Base-by-base conservation (phyloP, 352 stramenopile genomes). In the Albugo laibachii region DNA sequence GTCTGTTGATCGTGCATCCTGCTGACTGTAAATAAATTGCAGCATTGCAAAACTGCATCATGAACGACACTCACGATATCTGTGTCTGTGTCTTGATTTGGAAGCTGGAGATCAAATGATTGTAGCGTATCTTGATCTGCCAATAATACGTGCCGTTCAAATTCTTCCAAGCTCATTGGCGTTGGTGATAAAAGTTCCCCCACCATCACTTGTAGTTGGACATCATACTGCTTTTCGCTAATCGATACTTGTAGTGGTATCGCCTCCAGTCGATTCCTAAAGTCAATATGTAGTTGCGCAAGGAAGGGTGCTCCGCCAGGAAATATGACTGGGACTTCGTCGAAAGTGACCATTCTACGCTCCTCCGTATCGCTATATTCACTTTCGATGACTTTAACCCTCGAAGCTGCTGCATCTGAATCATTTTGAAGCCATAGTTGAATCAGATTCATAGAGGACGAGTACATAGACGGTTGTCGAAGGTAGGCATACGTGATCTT, bases 211-310 rank as follows among this genome's bases (percentile, higher is more conserved):
- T 59, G 52, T 10, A 89, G 61, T 20, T 41, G 65, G 38, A 47
- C 43, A n/a, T 58, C 48, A 37, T 52, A 38, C 15, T 49, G 36
- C 14, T 73, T 61, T 0, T 66, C 61, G 43, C 62, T 73, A 5
- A 69, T 71, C 19, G 69, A 56, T 12, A 89, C 64, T 15, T 81
- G 52, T 15, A 89, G 50, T n/a, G 65, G 53, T 15, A 92, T 50
- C 31, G 68, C 65, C 44, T 92, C 78, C 0, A 89, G 52, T 19
- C 63, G 61, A 11, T 75, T 74, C 14, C 58, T 55, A 46, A 93
- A 92, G 54, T 95, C 68, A 31, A 92, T 71, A 39, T 91, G 72
- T 45, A 95, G 48, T 48, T 86, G 69, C 0, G 69, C 79, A 66
- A 85, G 85, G 1, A 66, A 76, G 13, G 67, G 64, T 6, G 65